Conservation (phyloP, 2,329 filamentous ascomycete genomes). For the Scleromitrula shiraiana region DNA sequence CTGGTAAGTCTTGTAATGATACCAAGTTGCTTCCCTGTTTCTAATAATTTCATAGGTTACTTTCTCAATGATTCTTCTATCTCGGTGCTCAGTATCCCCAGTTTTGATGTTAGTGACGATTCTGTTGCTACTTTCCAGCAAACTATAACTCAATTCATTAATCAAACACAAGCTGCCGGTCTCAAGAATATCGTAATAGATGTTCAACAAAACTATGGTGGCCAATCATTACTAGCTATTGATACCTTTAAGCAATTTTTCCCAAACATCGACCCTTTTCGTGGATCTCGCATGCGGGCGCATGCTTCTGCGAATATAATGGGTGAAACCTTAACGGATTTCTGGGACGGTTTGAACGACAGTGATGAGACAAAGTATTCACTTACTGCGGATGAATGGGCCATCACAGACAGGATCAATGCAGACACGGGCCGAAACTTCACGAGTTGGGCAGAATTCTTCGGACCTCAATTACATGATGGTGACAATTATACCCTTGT, state of each 20-base stretch:
- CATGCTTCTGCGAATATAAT: constrained; percentile 18
- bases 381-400: constrained; percentile 19
- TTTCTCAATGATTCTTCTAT: constrained; percentile 21
- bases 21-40: neutral
- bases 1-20: constrained; percentile 1
- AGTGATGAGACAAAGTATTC: constrained; percentile 13
- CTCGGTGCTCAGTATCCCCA: constrained; percentile 35
- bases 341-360: constrained; percentile 16
- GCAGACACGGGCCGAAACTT: constrained; percentile 18
- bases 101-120: constrained; percentile 28
- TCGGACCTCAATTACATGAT: constrained; percentile 15
- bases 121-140: constrained; percentile 27
- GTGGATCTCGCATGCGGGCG: constrained; percentile 19
- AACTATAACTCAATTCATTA: constrained; percentile 35
- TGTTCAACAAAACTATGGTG: constrained; percentile 51
- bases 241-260: constrained; percentile 40
- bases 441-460: constrained; percentile 18
- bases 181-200: constrained; percentile 57
- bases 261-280: constrained; percentile 24
- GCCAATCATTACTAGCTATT: constrained; percentile 50
- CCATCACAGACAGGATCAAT: constrained; percentile 16
- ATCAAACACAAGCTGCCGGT: constrained; percentile 34
- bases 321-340: constrained; percentile 15
- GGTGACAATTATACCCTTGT: constrained; percentile 19
- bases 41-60: constrained; percentile 13